These are phyloP conservation scores for Aegilops bicornis DNA, from an alignment of 176 grass and related monocot species.

Conservation along the genomic window DNA sequence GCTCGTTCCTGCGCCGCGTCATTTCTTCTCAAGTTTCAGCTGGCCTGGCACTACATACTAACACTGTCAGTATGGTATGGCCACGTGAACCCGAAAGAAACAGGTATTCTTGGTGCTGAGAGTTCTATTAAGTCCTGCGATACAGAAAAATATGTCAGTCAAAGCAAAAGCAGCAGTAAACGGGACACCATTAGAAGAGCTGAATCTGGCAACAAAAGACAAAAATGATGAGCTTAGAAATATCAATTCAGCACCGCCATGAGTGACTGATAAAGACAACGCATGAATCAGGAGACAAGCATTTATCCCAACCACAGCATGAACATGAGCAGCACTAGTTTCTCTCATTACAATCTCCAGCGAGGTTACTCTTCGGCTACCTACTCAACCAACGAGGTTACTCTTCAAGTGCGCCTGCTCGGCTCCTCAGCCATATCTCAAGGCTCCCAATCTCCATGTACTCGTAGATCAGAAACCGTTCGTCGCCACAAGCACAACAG, in stretches of 20 bases:
- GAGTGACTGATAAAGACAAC: neutral
- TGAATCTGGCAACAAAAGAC: neutral
- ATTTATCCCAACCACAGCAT: conserved; percentile 18
- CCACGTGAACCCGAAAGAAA: no score
- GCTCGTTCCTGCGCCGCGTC: neutral
- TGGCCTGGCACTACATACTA: neutral
- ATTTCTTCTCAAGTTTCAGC: neutral
- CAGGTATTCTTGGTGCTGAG: no score
- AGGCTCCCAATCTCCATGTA: no score
- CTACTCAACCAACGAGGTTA: no score
- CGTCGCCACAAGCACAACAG: no score
- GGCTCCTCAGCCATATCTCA: no score
- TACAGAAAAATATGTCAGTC: neutral
- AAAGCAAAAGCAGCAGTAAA: neutral
- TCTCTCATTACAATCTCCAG: conserved; percentile 6
- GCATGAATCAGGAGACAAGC: conserved; percentile 2
- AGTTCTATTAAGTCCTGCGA: neutral
- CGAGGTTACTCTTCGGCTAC: conserved; percentile 16
- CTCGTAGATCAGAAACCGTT: no score
- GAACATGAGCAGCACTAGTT: conserved; percentile 24
- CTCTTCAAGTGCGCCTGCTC: no score
- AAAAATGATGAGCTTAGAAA: no score
- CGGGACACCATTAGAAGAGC: neutral
- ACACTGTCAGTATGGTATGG: neutral
- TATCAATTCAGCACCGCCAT: neutral